phyloP scores from a whole-genome alignment of 495 filamentous ascomycete species.

The Niebla homalea region DNA sequence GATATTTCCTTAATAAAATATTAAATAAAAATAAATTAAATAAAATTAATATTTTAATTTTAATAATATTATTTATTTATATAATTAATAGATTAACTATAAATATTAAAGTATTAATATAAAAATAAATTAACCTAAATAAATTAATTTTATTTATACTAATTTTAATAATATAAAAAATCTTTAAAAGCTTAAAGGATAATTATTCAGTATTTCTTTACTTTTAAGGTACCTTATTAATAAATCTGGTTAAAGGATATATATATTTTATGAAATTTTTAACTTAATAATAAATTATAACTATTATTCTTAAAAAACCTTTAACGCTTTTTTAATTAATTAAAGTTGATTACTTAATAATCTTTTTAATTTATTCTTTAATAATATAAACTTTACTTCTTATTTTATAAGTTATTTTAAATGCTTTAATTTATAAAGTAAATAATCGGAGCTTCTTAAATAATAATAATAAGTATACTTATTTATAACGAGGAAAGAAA shows the following conservation, averaged over 20 bases:
- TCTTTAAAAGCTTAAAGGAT: conserved; percentile 2
- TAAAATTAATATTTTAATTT: background rate
- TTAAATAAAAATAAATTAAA: conserved; percentile 1
- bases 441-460: conserved; percentile 7
- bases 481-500: conserved; percentile 1
- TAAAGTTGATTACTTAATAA: background rate
- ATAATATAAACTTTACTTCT: background rate
- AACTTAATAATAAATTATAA: background rate
- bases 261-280: conserved; percentile 3
- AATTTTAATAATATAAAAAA: background rate
- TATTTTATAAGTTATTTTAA: background rate
- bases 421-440: background rate
- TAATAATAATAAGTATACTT: background rate
- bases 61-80: background rate
- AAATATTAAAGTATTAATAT: conserved; percentile 2
- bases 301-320: background rate
- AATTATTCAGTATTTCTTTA: background rate
- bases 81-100: background rate
- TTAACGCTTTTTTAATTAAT: background rate
- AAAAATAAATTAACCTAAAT: background rate
- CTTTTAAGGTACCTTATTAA: background rate
- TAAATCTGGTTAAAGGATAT: background rate
- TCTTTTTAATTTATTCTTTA: background rate
- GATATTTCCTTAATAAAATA: background rate
- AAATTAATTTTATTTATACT: background rate